Base-by-base conservation (phyloP, 192 early-diverging fungal genomes). In the Gonapodya sp. region DNA sequence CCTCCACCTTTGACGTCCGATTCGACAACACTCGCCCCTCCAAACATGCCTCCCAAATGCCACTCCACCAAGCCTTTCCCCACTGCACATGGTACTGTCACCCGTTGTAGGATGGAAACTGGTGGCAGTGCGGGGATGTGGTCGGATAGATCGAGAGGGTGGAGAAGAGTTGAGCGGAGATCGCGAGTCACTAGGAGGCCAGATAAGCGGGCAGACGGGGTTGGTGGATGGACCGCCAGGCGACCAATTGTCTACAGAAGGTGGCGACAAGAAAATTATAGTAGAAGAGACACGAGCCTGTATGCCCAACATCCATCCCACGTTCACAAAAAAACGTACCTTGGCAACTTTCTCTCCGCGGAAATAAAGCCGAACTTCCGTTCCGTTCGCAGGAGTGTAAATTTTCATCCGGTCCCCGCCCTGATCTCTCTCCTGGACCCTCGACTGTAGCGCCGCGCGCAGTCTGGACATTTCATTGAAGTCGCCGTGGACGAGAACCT, bases 11-110 rank as follows among this genome's bases (percentile, higher is more conserved):
- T 81, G 86, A 83, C 80, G 82, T 84, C 84, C 83, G 82, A 35
- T 24, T 32, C 31, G 18, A 37, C 78, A 86, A 81, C 36, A 87
- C 86, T 31, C 83, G 82, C 64, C 64, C 90, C 89, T 73, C 96
- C 97, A 92, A 94, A 99, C 95, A 98, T 96, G 83, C 93, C 93
- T 83, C 94, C 94, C 30, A 99, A 86, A 86, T 98, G 95, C 89
- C 94, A 95, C 80, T 89, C 90, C 30, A 99, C 88, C 73, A 99
- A 82, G 0, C 90, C 87, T 73, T 94, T 91, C 0, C 94, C 90
- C 16, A 93, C 94, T 46, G 91, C 88, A 79, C 92, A 94, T 0
- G 93, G 89, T 14, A 99, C 89, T 8, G 86, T 85, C 37, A 93
- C 93, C 80, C 93, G 87, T 85, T 98, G 96, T 73, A 93, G 85